Conservation (phyloP, 495 filamentous ascomycete species). For the Penicillium odoratum region DNA sequence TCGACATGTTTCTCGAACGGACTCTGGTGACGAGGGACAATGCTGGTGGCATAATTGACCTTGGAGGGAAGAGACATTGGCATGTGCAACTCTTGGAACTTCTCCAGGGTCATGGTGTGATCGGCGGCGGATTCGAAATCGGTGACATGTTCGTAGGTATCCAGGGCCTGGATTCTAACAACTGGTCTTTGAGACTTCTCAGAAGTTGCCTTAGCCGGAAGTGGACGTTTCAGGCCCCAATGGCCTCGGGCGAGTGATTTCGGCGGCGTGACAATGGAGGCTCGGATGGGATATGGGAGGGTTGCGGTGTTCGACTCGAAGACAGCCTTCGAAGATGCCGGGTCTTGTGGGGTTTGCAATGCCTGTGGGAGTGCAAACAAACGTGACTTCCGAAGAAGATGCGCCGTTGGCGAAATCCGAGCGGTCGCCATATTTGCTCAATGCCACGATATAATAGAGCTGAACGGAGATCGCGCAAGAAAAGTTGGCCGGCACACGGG, state of each 20-base stretch:
- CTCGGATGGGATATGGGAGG: conserved; percentile 73
- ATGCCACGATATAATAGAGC: conserved; percentile 23
- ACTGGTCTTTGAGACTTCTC: conserved; percentile 65
- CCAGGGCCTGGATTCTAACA: conserved; percentile 68
- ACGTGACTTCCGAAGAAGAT: conserved; percentile 62
- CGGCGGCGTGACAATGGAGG: conserved; percentile 76
- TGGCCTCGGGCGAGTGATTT: conserved; percentile 78
- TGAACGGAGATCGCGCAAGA: conserved; percentile 29
- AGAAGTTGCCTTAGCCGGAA: conserved; percentile 73
- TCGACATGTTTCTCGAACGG: conserved; percentile 52
- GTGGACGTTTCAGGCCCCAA: conserved; percentile 89
- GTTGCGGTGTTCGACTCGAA: conserved; percentile 67
- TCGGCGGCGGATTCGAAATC: conserved; percentile 84
- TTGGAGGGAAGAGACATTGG: conserved; percentile 57
- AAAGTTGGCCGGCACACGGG: conserved; percentile 37
- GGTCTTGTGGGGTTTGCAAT: conserved; percentile 47
- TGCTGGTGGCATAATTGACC: conserved; percentile 30
- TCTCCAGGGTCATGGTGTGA: conserved; percentile 75
- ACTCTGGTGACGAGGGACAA: conserved; percentile 42
- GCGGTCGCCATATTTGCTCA: conserved; percentile 47
- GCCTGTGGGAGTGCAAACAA: conserved; percentile 64
- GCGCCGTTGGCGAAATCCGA: conserved; percentile 60
- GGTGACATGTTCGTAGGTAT: conserved; percentile 89
- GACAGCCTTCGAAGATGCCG: conserved; percentile 39
- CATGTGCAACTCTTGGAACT: conserved; percentile 80